These are phyloP conservation scores for Pisolithus albus DNA, from an alignment of 768 basidiomycete genomes.

Conservation along the genomic window DNA sequence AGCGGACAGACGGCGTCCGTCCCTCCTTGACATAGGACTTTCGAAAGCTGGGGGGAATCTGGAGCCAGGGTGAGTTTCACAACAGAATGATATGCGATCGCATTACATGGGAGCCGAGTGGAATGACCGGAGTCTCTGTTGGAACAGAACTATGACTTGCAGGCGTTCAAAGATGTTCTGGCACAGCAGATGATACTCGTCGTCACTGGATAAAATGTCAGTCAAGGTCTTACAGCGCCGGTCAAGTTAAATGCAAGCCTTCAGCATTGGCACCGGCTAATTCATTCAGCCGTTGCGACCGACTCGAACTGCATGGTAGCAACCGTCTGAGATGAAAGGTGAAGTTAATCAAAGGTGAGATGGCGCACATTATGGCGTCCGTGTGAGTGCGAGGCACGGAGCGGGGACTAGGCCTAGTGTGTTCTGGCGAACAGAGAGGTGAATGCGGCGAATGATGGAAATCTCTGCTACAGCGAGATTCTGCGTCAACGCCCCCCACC, in stretches of 20 bases:
- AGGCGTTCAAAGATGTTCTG: conserved; percentile 82
- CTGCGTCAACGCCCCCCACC: conserved; percentile 12
- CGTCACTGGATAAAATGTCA: conserved; percentile 47
- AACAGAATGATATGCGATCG: neutral
- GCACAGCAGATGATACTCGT: conserved; percentile 77
- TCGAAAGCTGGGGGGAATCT: conserved; percentile 16
- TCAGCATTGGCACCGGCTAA: conserved; percentile 74
- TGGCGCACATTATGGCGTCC: conserved; percentile 51
- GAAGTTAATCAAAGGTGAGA: conserved; percentile 5
- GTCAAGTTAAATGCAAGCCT: conserved; percentile 45
- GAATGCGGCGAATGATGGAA: conserved; percentile 10
- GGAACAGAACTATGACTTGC: conserved; percentile 53
- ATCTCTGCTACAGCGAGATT: conserved; percentile 9
- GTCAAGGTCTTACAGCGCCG: neutral
- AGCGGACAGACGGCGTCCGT: conserved; percentile 47
- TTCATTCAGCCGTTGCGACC: conserved; percentile 78
- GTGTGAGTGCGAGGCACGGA: conserved; percentile 27
- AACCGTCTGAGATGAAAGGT: conserved; percentile 8
- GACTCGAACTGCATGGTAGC: conserved; percentile 45
- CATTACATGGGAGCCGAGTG: conserved; percentile 34
- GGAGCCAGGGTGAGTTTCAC: conserved; percentile 5
- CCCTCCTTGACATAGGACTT: conserved; percentile 27
- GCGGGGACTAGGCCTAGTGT: conserved; percentile 12
- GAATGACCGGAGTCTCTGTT: conserved; percentile 56
- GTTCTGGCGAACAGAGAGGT: conserved; percentile 18